phyloP scores from a whole-genome alignment of 1,284 basidiomycete species.

The Athelia psychrophila region DNA sequence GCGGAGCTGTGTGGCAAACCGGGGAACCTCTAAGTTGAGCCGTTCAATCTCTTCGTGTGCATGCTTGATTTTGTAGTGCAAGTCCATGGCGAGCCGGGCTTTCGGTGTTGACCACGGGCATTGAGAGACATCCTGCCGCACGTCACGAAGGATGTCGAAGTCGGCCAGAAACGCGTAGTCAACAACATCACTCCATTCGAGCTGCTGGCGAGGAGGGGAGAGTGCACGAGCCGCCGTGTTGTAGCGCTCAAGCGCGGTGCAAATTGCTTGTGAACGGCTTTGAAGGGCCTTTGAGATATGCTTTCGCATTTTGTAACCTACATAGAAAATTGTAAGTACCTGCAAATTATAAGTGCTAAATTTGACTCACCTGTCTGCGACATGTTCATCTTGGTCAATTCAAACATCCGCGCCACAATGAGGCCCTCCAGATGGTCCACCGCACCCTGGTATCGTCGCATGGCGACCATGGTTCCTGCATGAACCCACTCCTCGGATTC shows the following conservation, averaged over 20 bases:
- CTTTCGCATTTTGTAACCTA: constrained; percentile 25
- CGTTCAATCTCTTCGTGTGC: constrained; percentile 21
- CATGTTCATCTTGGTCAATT: neutral
- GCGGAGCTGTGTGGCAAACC: constrained; percentile 18
- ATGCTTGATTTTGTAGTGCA: constrained; percentile 18
- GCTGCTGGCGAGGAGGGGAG: constrained; percentile 12
- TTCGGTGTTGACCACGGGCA: constrained; percentile 18
- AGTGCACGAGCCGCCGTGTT: constrained; percentile 20
- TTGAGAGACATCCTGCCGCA: constrained; percentile 16
- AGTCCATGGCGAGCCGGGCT: constrained; percentile 12
- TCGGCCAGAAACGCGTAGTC: constrained; percentile 27
- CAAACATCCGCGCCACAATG: neutral
- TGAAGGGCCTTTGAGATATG: constrained; percentile 24
- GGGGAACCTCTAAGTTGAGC: constrained; percentile 21
- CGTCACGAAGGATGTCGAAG: constrained; percentile 30
- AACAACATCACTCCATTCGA: constrained; percentile 27
- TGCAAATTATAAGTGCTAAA: neutral
- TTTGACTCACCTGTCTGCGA: neutral
- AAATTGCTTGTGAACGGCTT: constrained; percentile 18
- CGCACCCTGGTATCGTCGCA: neutral
- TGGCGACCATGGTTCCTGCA: neutral
- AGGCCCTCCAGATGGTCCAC: neutral
- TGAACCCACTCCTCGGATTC: neutral
- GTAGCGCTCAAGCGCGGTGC: constrained; percentile 20
- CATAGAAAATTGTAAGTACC: neutral